These are phyloP conservation scores for Sugiyamaella americana DNA, from an alignment of 805 yeast species.

Conservation along the genomic window DNA sequence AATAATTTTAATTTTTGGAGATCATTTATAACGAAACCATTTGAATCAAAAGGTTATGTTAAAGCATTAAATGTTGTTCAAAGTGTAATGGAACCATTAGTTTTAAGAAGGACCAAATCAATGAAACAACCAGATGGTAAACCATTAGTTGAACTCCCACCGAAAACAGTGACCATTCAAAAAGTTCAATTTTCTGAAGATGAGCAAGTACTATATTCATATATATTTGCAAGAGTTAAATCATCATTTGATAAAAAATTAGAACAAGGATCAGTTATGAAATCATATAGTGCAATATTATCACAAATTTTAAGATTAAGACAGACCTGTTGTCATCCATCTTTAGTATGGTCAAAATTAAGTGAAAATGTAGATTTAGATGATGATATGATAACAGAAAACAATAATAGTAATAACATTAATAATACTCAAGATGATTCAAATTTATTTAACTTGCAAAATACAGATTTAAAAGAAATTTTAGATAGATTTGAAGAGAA, in stretches of 20 bases:
- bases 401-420: too few species aligned
- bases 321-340: conserved; percentile 83
- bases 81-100: conserved; percentile 74
- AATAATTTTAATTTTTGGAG: conserved; percentile 79
- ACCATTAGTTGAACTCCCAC: conserved; percentile 69
- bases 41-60: conserved; percentile 62
- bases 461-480: neutral
- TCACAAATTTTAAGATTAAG: conserved; percentile 78
- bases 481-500: neutral
- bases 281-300: conserved; percentile 69
- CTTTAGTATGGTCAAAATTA: conserved; percentile 41
- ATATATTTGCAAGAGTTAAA: conserved; percentile 63
- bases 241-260: conserved; percentile 30
- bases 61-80: conserved; percentile 81
- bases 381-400: neutral
- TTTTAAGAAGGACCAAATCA: conserved; percentile 76
- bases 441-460: neutral
- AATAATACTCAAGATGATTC: neutral
- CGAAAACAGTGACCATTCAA: conserved; percentile 65
- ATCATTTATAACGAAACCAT: conserved; percentile 75
- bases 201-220: conserved; percentile 61
- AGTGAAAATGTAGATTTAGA: neutral
- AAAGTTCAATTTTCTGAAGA: conserved; percentile 57
- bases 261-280: conserved; percentile 51
- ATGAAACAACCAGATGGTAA: conserved; percentile 73